Evolutionary conservation across 257 asterid genomes (phyloP), one percentile per base, ranked within the genome.

Genomic region (Lantana camara): DNA sequence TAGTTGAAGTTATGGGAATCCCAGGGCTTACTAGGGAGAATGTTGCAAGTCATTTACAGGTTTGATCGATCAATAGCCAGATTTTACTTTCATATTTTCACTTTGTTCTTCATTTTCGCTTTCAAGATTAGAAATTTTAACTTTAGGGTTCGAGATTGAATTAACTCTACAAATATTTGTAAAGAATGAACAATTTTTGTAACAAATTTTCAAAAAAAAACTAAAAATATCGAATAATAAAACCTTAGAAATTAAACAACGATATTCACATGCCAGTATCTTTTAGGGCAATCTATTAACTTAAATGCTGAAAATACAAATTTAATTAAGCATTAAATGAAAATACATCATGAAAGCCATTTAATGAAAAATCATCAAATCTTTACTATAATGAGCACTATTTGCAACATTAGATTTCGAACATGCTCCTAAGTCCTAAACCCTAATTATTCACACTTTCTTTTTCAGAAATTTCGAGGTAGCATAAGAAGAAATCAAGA

Each of bases 11-110:
- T 49, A 90, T 90, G 97, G 80, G 78, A 11, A 64, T 75, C 57
- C 86, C 91, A 0, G 82, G 82, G 46, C 81, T 90, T 76, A 85
- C 75, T 46, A 79, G 96, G 70, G 96, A 83, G 74, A 76, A 85
- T 53, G 89, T 90, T 62, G 95, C 97, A 45, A 90, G 96, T 65
- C 96, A 87, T 77, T 80, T 87, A 69, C 97, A 90, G 95, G 97
- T 85, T 56, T 55, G 60, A 27, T 27, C 32, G 32, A 27, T 27
- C 5, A 27, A 27, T 2, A 27, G n/a, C n/a, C 32, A 27, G 5
- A 27, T 2, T 27, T 27, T 5, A 27, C 2, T 27, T 5, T 27
- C 32, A 5, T 27, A 2, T 27, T 27, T 27, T 27, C 32, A 27
- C 32, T 27, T 27, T 2, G 2, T 27, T 27, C 32, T 27, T 27